Percentiles rank a stretch among this genome's conserved stretches.
Evolutionary conservation across 148 eudicot species (phyloP).

Genomic region (Suaeda aralocaspica): DNA sequence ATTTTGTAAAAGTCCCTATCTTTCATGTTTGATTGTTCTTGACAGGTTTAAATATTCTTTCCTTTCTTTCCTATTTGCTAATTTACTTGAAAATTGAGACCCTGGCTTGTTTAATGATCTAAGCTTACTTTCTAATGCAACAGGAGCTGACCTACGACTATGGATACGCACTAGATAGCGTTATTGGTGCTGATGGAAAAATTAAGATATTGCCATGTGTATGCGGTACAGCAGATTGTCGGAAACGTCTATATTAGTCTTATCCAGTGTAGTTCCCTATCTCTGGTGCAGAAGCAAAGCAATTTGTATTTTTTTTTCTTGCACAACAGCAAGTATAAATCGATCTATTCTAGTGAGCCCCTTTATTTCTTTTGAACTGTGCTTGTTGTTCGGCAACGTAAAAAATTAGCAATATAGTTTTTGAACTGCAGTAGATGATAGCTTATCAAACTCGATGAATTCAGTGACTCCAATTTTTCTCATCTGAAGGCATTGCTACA

Average conservation of each 20-base stretch:
- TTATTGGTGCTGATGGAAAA: slow-evolving; percentile 60
- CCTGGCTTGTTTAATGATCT: not conserved
- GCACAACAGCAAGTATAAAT: not conserved
- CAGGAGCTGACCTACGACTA: slow-evolving; percentile 87
- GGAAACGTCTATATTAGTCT: slow-evolving; percentile 57
- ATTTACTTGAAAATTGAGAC: no score
- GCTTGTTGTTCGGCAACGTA: not conserved
- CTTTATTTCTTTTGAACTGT: not conserved
- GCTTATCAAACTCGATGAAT: no score
- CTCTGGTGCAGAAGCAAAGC: not conserved
- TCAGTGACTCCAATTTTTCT: no score
- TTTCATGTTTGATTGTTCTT: no score
- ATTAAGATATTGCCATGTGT: slow-evolving; percentile 42
- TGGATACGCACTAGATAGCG: slow-evolving; percentile 68
- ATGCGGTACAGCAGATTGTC: slow-evolving; percentile 64
- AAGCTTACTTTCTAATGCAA: not conserved
- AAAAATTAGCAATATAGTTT: not conserved
- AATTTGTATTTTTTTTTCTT: not conserved
- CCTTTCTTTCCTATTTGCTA: no score
- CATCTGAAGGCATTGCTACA: not conserved
- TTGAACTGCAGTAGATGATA: not conserved
- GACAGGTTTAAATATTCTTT: no score
- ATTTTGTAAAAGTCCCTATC: not conserved
- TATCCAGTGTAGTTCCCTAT: not conserved
- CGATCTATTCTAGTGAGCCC: not conserved